These are phyloP conservation scores for Gnomoniopsis smithogilvyi DNA, from an alignment of 2,329 filamentous ascomycete genomes.

Conservation along the genomic window DNA sequence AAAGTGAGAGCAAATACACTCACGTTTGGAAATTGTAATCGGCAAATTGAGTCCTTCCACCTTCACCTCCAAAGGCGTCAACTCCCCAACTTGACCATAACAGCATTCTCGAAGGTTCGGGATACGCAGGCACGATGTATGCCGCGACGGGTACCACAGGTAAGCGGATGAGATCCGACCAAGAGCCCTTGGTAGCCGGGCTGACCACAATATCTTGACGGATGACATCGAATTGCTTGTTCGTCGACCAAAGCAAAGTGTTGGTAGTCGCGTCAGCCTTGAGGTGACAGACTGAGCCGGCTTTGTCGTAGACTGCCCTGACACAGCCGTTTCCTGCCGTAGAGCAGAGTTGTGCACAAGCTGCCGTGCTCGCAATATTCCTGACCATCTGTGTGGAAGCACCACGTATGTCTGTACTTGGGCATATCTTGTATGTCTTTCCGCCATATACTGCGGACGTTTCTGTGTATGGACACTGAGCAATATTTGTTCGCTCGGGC, in stretches of 20 bases:
- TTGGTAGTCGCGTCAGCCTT: slow-evolving; percentile 8
- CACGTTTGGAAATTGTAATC: slow-evolving; percentile 13
- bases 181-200: slow-evolving; percentile 21
- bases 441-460: neutral
- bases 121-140: slow-evolving; percentile 25
- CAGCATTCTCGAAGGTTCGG: slow-evolving; percentile 23
- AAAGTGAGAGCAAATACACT: neutral
- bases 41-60: slow-evolving; percentile 7
- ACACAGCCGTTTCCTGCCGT: neutral
- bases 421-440: slow-evolving; percentile 3
- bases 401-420: neutral
- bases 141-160: slow-evolving; percentile 27
- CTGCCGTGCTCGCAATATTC: slow-evolving; percentile 4
- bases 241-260: slow-evolving; percentile 6
- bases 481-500: slow-evolving; percentile 1
- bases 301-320: slow-evolving; percentile 1
- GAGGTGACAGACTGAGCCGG: slow-evolving; percentile 1
- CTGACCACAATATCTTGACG: slow-evolving; percentile 10
- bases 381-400: slow-evolving; percentile 1
- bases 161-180: slow-evolving; percentile 24
- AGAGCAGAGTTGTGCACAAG: slow-evolving; percentile 1
- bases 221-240: slow-evolving; percentile 9
- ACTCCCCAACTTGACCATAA: slow-evolving; percentile 25
- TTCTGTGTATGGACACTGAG: slow-evolving; percentile 4
- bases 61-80: slow-evolving; percentile 22